A percentile compares a stretch with the other conserved stretches of the same genome.
Conservation (phyloP, 495 filamentous ascomycete species). For the Neurospora sp. region DNA sequence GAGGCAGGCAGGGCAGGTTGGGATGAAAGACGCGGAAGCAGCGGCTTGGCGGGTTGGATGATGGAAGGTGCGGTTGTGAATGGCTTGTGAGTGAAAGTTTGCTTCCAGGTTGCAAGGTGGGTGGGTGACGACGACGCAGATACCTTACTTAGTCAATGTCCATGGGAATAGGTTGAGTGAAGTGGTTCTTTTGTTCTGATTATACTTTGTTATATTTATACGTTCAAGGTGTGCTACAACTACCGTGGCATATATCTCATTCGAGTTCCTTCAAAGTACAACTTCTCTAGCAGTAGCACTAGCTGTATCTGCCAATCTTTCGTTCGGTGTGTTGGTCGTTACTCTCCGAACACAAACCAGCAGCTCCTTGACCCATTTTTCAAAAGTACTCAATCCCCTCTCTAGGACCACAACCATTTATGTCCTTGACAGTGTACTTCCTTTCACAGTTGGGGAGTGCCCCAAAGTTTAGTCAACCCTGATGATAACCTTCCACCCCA, state of each 20-base stretch:
- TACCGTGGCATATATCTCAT: background rate
- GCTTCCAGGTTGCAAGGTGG: background rate
- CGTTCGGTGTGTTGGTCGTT: background rate
- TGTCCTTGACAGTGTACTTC: background rate
- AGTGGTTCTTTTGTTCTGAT: background rate
- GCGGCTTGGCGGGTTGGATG: background rate
- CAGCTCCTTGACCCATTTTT: background rate
- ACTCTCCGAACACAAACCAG: background rate
- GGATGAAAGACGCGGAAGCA: background rate
- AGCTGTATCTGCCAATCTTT: background rate
- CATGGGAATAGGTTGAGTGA: background rate
- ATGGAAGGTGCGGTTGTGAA: constrained; percentile 1
- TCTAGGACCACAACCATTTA: background rate
- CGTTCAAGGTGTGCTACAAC: background rate
- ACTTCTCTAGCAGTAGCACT: background rate
- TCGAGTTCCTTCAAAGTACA: background rate
- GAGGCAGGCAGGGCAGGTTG: background rate
- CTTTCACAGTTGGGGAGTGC: background rate
- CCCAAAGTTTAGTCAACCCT: constrained; percentile 38
- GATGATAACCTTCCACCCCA: constrained; percentile 56
- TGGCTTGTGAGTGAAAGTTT: background rate
- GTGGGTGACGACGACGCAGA: background rate
- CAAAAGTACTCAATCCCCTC: background rate
- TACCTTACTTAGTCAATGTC: background rate
- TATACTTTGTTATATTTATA: background rate